Conservation (phyloP, 2,329 filamentous ascomycete genomes). For the Talaromyces rugulosus region DNA sequence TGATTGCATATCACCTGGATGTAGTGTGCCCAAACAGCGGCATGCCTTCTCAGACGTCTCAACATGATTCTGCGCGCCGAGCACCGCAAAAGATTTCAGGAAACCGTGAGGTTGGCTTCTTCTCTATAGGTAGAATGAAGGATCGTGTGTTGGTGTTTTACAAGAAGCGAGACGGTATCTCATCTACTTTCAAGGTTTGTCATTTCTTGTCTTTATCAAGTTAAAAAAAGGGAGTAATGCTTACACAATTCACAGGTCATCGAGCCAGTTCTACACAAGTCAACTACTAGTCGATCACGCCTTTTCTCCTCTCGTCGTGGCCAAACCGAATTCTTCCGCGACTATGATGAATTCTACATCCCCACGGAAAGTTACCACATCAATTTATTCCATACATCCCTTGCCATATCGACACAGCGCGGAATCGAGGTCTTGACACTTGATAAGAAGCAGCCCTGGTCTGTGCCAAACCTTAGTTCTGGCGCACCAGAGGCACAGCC, state of each 20-base stretch:
- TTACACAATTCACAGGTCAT: conserved; percentile 58
- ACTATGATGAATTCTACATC: conserved; percentile 98
- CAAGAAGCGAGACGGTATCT: conserved; percentile 89
- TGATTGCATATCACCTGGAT: conserved; percentile 92
- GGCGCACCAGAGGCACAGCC: conserved; percentile 56
- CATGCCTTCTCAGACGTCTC: conserved; percentile 45
- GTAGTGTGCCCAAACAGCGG: conserved; percentile 61
- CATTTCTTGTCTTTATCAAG: neutral
- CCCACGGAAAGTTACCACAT: conserved; percentile 91
- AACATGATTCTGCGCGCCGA: conserved; percentile 67
- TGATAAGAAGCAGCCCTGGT: conserved; percentile 95
- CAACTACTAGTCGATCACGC: conserved; percentile 74
- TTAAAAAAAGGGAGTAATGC: neutral
- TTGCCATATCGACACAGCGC: conserved; percentile 84
- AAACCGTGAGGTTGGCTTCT: conserved; percentile 91
- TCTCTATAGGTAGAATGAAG: conserved; percentile 94
- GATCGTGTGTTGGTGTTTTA: conserved; percentile 92
- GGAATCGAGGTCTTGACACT: conserved; percentile 95
- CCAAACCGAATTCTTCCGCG: conserved; percentile 90
- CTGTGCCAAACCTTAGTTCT: conserved; percentile 71
- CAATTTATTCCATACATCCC: conserved; percentile 91
- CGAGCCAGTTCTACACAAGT: conserved; percentile 91
- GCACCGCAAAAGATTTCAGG: conserved; percentile 88
- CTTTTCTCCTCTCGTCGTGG: conserved; percentile 61
- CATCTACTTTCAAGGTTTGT: conserved; percentile 75